Base-by-base conservation (phyloP, 331 rosid species). In the Phaseolus coccineus region DNA sequence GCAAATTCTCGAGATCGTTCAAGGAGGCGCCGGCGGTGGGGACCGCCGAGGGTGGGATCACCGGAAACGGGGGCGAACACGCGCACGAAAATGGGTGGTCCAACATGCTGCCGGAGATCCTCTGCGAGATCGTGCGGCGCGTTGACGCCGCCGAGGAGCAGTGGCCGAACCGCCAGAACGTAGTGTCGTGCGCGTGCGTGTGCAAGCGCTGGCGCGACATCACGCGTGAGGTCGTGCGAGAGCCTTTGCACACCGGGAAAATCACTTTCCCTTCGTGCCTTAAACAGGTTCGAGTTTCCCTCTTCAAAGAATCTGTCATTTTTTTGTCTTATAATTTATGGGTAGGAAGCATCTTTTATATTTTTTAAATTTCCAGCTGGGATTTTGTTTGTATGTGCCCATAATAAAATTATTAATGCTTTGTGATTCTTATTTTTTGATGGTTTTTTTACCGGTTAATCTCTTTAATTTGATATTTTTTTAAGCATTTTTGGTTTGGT, bases 251-350 rank as follows among this genome's bases (percentile, higher is more conserved):
- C 27, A 74, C 67, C 47, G 94, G 96, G 10, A 91, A 64, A 87
- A 96, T 96, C 69, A 93, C 98, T 39, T 96, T 96, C 83, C 99
- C 98, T 51, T 90, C 99, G 25, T 96, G 93, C 68, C 99, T 96
- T 30, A 96, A 91, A 77, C 96, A 96, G 99, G 99, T 96, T 11
- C 6, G 30, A 22, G 33, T 13, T 24, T 6, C 16, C 64, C 40
- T 11, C 14, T 83, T 56, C 52, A 5, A 19, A 79, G 3, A 58
- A 13, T 6, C 6, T 0, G 22, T 6, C 15, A 19, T 12, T 8
- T 22, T 78, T 16, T 24, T 3, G 31, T 2, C 0, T 3, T 28
- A 5, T 2, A 0, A 13, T 13, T 74, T 16, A 3, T 40, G 46
- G 24, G 28, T 12, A 14, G 14, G 28, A 19, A 19, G 3, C 7